Evolutionary conservation across 2,329 filamentous ascomycete genomes (phyloP).

Genomic region (Escovopsis weberi): DNA sequence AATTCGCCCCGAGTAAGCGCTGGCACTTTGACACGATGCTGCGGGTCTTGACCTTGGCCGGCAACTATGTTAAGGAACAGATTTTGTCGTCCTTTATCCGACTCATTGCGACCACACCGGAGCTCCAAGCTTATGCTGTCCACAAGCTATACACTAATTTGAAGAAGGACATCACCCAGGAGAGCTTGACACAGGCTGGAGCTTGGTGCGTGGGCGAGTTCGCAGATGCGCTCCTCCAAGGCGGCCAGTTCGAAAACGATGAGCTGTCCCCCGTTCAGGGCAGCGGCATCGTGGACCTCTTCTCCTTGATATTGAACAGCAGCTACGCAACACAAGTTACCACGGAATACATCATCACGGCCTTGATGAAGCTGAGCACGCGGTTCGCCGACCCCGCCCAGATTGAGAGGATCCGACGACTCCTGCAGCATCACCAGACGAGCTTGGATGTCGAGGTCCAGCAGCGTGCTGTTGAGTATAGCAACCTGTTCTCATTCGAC

Average conservation of each 20-base stretch:
- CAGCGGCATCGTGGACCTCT: conserved; percentile 83
- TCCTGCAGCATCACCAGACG: conserved; percentile 65
- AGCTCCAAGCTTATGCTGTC: conserved; percentile 89
- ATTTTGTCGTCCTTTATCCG: conserved; percentile 95
- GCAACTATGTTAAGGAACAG: conserved; percentile 95
- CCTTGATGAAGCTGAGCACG: conserved; percentile 87
- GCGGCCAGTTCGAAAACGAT: conserved; percentile 87
- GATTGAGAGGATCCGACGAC: conserved; percentile 66
- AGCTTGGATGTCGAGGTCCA: conserved; percentile 93
- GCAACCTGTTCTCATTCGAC: conserved; percentile 85
- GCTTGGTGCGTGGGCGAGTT: conserved; percentile 98
- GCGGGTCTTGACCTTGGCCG: conserved; percentile 80
- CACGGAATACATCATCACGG: conserved; percentile 91
- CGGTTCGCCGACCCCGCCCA: conserved; percentile 73
- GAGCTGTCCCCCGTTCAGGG: conserved; percentile 71
- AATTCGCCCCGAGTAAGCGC: conserved; percentile 89
- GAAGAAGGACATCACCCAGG: conserved; percentile 95
- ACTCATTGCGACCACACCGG: conserved; percentile 83
- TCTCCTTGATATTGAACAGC: conserved; percentile 82
- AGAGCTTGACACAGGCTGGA: conserved; percentile 82
- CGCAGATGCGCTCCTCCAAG: conserved; percentile 74
- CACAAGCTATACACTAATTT: conserved; percentile 86
- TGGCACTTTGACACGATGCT: conserved; percentile 99
- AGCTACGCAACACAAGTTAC: conserved; percentile 84
- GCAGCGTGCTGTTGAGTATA: conserved; percentile 88